These are phyloP conservation scores for Diplodia intermedia DNA, from an alignment of 2,329 filamentous ascomycete genomes.

Conservation along the genomic window DNA sequence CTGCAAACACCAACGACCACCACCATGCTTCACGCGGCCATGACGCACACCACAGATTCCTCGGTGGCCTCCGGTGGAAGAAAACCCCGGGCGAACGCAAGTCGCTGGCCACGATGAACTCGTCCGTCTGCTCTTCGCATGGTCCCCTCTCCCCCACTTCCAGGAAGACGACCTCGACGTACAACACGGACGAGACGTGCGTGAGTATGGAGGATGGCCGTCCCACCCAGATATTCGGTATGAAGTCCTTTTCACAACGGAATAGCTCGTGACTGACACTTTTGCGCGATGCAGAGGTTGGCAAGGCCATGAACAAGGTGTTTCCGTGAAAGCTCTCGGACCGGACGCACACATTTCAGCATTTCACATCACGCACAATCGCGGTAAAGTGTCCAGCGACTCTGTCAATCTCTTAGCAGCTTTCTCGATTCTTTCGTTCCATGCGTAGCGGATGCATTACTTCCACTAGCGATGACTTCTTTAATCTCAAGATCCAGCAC, in stretches of 20 bases:
- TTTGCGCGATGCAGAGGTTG: background rate
- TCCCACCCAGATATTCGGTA: slow-evolving; percentile 8
- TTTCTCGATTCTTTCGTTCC: background rate
- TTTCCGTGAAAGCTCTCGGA: background rate
- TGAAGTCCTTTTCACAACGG: background rate
- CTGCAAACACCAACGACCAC: slow-evolving; percentile 41
- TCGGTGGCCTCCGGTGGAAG: slow-evolving; percentile 5
- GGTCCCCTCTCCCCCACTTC: slow-evolving; percentile 10
- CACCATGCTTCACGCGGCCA: slow-evolving; percentile 34
- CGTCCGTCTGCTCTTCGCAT: background rate
- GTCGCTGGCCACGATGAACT: background rate
- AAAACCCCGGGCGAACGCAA: background rate
- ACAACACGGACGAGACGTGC: slow-evolving; percentile 4
- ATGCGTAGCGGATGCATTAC: background rate
- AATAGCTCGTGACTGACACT: background rate
- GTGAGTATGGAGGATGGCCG: slow-evolving; percentile 2
- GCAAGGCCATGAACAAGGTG: background rate
- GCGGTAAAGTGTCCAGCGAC: background rate
- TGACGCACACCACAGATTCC: slow-evolving; percentile 39
- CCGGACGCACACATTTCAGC: background rate
- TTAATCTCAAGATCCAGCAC: background rate
- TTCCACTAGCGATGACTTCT: background rate
- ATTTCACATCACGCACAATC: background rate
- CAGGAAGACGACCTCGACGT: slow-evolving; percentile 4
- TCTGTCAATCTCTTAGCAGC: background rate